Conservation (phyloP, 108 stramenopile species). For the Epithemia pelagica region DNA sequence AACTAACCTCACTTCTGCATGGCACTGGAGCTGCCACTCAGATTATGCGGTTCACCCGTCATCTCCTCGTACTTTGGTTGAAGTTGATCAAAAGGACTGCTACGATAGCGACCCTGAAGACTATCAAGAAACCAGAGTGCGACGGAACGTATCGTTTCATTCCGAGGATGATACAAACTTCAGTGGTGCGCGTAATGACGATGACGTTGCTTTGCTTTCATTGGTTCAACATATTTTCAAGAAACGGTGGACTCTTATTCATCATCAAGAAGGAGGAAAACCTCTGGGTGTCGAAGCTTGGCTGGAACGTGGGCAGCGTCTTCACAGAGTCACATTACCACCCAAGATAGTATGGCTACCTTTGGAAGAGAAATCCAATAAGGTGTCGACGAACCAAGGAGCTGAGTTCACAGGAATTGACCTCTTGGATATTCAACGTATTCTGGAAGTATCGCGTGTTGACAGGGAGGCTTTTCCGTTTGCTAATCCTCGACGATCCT, state of each 20-base stretch:
- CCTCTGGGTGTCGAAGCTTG: slow-evolving; percentile 36
- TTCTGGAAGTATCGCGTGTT: slow-evolving; percentile 17
- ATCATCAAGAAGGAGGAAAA: slow-evolving; percentile 12
- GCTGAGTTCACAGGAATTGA: slow-evolving; percentile 18
- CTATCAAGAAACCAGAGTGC: slow-evolving; percentile 1
- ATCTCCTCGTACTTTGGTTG: neutral
- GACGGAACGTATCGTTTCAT: neutral
- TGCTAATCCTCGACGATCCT: slow-evolving; percentile 22
- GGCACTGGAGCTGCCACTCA: neutral
- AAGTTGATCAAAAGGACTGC: slow-evolving; percentile 17
- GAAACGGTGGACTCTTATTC: slow-evolving; percentile 21
- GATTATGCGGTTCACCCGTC: neutral
- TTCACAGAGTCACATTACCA: slow-evolving; percentile 20
- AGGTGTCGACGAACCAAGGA: neutral
- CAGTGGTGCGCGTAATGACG: neutral
- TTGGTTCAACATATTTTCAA: slow-evolving; percentile 34
- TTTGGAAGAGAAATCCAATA: slow-evolving; percentile 2
- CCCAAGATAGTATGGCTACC: slow-evolving; percentile 36
- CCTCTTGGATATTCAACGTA: slow-evolving; percentile 39
- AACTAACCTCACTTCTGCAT: neutral
- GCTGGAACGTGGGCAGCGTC: slow-evolving; percentile 41
- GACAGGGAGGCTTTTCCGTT: slow-evolving; percentile 19
- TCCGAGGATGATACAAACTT: slow-evolving; percentile 3
- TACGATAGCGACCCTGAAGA: slow-evolving; percentile 52
- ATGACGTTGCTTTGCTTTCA: neutral